Conservation (phyloP, 140 eudicot genomes). For the Bidens hawaiensis region DNA sequence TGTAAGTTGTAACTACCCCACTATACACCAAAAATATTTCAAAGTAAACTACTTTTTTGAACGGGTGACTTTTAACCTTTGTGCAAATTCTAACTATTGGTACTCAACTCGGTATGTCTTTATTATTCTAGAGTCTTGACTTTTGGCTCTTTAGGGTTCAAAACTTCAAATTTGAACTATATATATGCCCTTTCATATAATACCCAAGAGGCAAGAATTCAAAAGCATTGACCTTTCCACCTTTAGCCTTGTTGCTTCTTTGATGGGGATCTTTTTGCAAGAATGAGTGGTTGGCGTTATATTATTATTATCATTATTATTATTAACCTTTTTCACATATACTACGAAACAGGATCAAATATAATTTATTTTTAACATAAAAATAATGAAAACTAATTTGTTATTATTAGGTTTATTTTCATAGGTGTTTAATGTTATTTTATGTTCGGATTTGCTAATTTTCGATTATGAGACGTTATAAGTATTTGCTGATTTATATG, state of each 20-base stretch:
- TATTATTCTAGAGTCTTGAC: neutral
- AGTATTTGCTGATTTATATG: too few relatives aligned
- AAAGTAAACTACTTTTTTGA: neutral
- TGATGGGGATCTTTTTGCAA: neutral
- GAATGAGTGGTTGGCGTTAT: neutral
- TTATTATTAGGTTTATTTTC: too few relatives aligned
- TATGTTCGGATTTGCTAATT: too few relatives aligned
- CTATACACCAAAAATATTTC: neutral
- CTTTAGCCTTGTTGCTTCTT: neutral
- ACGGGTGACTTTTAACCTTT: neutral
- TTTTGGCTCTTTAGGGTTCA: neutral
- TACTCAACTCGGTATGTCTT: neutral
- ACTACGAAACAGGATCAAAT: too few relatives aligned
- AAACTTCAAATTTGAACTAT: neutral
- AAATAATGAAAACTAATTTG: too few relatives aligned
- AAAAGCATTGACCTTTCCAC: slow-evolving; percentile 2
- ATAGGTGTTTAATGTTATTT: too few relatives aligned
- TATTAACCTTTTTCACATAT: too few relatives aligned
- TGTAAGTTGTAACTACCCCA: neutral
- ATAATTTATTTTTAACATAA: too few relatives aligned
- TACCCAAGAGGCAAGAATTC: slow-evolving; percentile 1
- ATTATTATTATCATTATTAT: too few relatives aligned
- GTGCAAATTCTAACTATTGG: neutral
- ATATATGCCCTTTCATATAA: neutral
- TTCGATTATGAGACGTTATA: too few relatives aligned